A percentile compares a stretch with the other conserved stretches of the same genome.
phyloP scores from a whole-genome alignment of 1,284 basidiomycete genomes.

The Ceratobasidium papillatum region DNA sequence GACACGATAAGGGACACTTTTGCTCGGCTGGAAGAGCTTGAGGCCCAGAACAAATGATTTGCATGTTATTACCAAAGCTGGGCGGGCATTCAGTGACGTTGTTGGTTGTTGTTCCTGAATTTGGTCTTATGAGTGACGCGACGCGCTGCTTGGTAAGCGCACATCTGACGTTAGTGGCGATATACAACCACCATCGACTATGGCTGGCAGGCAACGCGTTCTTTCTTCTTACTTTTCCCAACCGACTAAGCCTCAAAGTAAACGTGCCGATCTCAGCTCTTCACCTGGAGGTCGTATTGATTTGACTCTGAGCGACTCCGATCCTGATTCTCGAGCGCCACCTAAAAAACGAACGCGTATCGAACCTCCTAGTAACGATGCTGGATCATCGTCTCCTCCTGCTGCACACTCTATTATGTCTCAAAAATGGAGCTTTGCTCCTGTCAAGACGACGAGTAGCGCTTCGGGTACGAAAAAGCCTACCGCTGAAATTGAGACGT shows the following conservation, averaged over 20 bases:
- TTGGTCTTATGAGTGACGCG: neutral
- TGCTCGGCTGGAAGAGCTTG: slow-evolving; percentile 37
- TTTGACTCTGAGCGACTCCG: slow-evolving; percentile 33
- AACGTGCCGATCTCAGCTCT: neutral
- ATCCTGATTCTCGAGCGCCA: slow-evolving; percentile 11
- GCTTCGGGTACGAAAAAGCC: slow-evolving; percentile 16
- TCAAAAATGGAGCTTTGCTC: slow-evolving; percentile 31
- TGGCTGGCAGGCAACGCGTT: slow-evolving; percentile 21
- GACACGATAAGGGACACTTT: slow-evolving; percentile 39
- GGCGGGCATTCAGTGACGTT: too few relatives aligned
- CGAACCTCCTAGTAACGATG: neutral
- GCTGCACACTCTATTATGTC: slow-evolving; percentile 15
- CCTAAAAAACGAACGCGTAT: slow-evolving; percentile 21
- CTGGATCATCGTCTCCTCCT: slow-evolving; percentile 16
- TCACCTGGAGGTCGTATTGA: slow-evolving; percentile 17
- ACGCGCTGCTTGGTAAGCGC: neutral
- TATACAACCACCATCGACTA: slow-evolving; percentile 3
- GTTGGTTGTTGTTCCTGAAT: neutral
- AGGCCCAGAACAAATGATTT: neutral
- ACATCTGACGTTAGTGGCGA: neutral
- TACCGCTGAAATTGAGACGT: slow-evolving; percentile 41
- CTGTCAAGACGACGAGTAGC: neutral
- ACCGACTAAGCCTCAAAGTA: neutral
- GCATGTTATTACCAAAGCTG: neutral
- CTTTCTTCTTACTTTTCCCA: slow-evolving; percentile 34